Evolutionary conservation across 352 stramenopile species (phyloP).

Genomic region (Pythium myriotylum): DNA sequence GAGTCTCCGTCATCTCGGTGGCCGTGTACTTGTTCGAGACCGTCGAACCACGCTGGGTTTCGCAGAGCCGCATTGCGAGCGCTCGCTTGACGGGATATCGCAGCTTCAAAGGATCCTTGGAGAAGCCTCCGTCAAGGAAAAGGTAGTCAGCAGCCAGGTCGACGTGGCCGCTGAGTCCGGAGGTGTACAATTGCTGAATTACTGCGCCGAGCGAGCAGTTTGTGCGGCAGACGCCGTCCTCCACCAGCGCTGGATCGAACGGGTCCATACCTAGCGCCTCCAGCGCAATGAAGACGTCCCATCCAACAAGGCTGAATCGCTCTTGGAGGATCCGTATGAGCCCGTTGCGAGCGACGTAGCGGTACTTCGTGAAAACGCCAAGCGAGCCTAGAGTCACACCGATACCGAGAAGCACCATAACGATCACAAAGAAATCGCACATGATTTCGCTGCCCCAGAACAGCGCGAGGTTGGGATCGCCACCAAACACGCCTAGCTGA

Average conservation of each 20-base stretch:
- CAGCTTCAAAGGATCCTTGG: conserved; percentile 21
- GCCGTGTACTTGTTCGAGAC: conserved; percentile 13
- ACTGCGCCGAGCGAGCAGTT: conserved; percentile 40
- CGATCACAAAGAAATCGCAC: conserved; percentile 43
- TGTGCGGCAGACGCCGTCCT: conserved; percentile 28
- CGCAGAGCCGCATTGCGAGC: conserved; percentile 29
- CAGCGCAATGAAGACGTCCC: conserved; percentile 40
- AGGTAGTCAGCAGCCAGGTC: conserved; percentile 38
- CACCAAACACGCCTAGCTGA: conserved; percentile 32
- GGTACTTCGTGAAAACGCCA: conserved; percentile 34
- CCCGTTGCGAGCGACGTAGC: conserved; percentile 31
- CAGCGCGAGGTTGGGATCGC: conserved; percentile 32
- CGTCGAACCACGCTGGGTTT: not conserved
- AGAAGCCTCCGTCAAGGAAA: conserved; percentile 35
- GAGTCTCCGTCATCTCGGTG: not conserved
- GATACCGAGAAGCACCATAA: conserved; percentile 21
- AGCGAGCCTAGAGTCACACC: conserved; percentile 22
- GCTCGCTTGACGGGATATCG: conserved; percentile 35
- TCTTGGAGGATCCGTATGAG: conserved; percentile 38
- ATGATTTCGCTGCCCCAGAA: conserved; percentile 54
- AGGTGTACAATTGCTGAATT: conserved; percentile 43
- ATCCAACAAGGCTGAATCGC: conserved; percentile 45
- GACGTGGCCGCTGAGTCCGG: conserved; percentile 39
- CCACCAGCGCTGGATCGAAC: conserved; percentile 24
- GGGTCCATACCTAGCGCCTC: conserved; percentile 46